Evolutionary conservation across 148 eudicot genomes (phyloP).

Genomic region (Pouteria glomerata): DNA sequence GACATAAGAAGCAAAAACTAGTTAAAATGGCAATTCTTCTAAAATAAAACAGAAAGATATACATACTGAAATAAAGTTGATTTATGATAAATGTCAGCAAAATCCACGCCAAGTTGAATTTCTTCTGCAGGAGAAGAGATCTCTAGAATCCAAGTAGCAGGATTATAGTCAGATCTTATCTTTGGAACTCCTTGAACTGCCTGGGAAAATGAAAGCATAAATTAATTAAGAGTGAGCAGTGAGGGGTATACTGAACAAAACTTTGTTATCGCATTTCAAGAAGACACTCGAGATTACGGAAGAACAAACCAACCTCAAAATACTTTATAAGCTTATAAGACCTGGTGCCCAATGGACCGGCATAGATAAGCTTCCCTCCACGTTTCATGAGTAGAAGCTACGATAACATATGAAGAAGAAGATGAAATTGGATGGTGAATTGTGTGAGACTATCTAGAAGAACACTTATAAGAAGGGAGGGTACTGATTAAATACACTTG

Average conservation of each 20-base stretch:
- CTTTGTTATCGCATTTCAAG: no score
- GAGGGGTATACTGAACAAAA: no score
- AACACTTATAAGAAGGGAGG: no score
- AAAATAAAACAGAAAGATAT: not conserved
- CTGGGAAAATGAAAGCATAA: conserved; percentile 21
- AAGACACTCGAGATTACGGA: not conserved
- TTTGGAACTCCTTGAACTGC: conserved; percentile 53
- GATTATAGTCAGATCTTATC: conserved; percentile 55
- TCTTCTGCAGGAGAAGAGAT: conserved; percentile 67
- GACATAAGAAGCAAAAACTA: not conserved
- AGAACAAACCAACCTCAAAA: conserved; percentile 44
- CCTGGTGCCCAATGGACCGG: conserved; percentile 59
- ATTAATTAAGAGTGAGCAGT: not conserved
- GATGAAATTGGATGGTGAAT: no score
- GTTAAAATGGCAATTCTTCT: not conserved
- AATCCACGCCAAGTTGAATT: conserved; percentile 52
- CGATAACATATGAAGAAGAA: conserved; percentile 9
- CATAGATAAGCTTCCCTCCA: conserved; percentile 69
- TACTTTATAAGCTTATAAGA: conserved; percentile 50
- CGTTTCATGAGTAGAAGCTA: conserved; percentile 74
- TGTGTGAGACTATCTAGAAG: no score
- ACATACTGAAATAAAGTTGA: conserved; percentile 49
- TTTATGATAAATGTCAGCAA: conserved; percentile 50
- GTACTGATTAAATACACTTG: no score
- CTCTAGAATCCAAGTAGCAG: conserved; percentile 82